Percentiles rank a stretch among this genome's conserved stretches.
These are phyloP conservation scores for Aphanocladium album DNA, from an alignment of 2,329 filamentous ascomycete genomes.

Conservation along the genomic window DNA sequence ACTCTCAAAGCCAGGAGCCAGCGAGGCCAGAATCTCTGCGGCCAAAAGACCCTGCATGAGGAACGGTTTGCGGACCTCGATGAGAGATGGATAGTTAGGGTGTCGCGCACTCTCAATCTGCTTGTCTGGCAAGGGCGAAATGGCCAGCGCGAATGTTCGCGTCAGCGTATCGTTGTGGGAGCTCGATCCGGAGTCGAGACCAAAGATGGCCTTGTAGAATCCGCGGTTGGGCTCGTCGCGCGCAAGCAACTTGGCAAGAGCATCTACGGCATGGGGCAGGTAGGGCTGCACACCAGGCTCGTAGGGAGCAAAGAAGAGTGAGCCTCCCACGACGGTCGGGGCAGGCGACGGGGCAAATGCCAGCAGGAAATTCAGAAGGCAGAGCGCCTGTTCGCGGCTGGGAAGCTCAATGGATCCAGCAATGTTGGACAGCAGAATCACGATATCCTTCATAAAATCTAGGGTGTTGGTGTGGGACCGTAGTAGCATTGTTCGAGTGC, in stretches of 20 bases:
- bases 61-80: slow-evolving; percentile 81
- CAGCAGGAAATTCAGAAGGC: slow-evolving; percentile 81
- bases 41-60: slow-evolving; percentile 89
- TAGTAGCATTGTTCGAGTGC: slow-evolving; percentile 81
- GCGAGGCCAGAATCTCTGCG: slow-evolving; percentile 77
- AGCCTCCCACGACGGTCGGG: slow-evolving; percentile 52
- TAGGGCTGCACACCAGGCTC: slow-evolving; percentile 80
- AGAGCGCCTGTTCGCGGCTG: slow-evolving; percentile 79
- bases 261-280: slow-evolving; percentile 83
- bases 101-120: slow-evolving; percentile 47
- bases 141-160: slow-evolving; percentile 77
- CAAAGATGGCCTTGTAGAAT: slow-evolving; percentile 78
- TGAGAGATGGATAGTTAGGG: slow-evolving; percentile 57
- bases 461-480: slow-evolving; percentile 78
- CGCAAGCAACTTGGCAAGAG: slow-evolving; percentile 84
- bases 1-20: slow-evolving; percentile 67
- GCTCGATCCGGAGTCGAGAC: slow-evolving; percentile 57
- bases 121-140: slow-evolving; percentile 76
- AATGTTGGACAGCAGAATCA: slow-evolving; percentile 86
- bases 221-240: slow-evolving; percentile 89
- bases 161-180: slow-evolving; percentile 77
- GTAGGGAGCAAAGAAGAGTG: slow-evolving; percentile 73
- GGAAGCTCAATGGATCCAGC: slow-evolving; percentile 75
- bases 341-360: slow-evolving; percentile 79
- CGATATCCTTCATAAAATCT: slow-evolving; percentile 95